Base-by-base conservation (phyloP, 2,329 filamentous ascomycete species). In the Elsinoe australis region DNA sequence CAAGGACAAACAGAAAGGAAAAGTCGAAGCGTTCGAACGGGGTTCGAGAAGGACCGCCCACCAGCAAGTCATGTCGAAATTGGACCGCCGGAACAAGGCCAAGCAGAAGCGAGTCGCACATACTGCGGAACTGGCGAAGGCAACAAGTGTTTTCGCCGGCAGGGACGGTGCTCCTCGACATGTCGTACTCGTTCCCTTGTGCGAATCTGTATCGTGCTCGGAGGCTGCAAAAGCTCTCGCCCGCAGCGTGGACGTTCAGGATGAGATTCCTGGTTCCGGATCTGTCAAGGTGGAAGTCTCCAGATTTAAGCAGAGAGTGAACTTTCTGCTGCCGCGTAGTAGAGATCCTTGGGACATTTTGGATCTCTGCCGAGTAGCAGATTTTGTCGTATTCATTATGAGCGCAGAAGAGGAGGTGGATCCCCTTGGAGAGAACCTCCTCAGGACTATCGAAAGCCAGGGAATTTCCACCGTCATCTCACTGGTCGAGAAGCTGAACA, bases 11-110 rank as follows among this genome's bases (percentile, higher is more conserved):
- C 77, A 81, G 51, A 96, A 96, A 74, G 89, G 89, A 63, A 92
- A 92, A 67, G 76, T 90, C 42, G 82, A 81, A 58, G 62, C 74
- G 49, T 71, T 79, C 59, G 85, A 94, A 62, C 79, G 76, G 59
- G 82, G 83, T 52, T 73, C 74, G 58, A 81, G 90, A 61, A 94
- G 87, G 67, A 95, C 90, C 12, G 87, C 87, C 49, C 87, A 95
- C 65, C 92, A 98, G 65, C 87, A 95, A 70, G 80, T 95, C 69
- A 90, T 95, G 86, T 94, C 88, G 51, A 98, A 96, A 69, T 78
- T 98, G 65, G 88, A 95, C 67, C 84, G 92, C 52, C 82, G 87
- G 59, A 96, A 98, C 67, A 87, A 94, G 71, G 86, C 87, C 58
- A 90, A 90, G 67, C 92, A 98, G 72, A 82, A 83, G 65, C 85